phyloP scores from a whole-genome alignment of 352 stramenopile genomes.

The Globisporangium middletonii region DNA sequence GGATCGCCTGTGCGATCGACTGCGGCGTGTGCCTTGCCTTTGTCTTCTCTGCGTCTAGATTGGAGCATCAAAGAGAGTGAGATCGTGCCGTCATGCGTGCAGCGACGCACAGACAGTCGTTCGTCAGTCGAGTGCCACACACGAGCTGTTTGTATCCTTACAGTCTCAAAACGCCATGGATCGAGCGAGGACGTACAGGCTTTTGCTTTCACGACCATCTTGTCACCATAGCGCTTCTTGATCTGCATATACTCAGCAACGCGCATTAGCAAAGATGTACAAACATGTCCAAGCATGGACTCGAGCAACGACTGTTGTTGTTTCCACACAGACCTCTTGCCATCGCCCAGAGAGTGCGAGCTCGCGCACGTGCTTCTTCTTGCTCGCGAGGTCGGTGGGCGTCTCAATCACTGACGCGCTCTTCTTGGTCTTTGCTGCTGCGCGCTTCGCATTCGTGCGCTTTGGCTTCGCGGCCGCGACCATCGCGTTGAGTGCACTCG shows the following conservation, averaged over 20 bases:
- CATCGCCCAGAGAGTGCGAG: conserved; percentile 42
- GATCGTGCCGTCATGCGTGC: not conserved
- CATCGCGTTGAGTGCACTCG: too few relatives aligned
- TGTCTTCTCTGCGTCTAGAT: conserved; percentile 50
- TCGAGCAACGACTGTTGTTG: not conserved
- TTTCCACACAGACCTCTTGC: conserved; percentile 30
- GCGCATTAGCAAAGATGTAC: not conserved
- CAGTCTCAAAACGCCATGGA: too few relatives aligned
- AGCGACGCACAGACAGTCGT: not conserved
- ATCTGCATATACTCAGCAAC: conserved; percentile 28
- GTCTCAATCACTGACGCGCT: not conserved
- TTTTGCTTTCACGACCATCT: conserved; percentile 64
- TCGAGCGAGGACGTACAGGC: conserved; percentile 28
- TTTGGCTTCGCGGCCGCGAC: too few relatives aligned
- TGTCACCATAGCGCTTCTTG: conserved; percentile 51
- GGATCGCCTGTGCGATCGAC: conserved; percentile 52
- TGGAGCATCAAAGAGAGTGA: not conserved
- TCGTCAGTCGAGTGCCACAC: not conserved
- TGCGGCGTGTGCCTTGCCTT: conserved; percentile 46
- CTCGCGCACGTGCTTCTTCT: conserved; percentile 76
- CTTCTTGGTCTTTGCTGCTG: not conserved
- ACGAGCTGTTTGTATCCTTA: too few relatives aligned
- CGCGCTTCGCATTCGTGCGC: too few relatives aligned
- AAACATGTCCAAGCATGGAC: not conserved
- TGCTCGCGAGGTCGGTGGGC: conserved; percentile 30